Conservation (phyloP, 2,329 filamentous ascomycete species). For the Sarocladiaceae sp. region DNA sequence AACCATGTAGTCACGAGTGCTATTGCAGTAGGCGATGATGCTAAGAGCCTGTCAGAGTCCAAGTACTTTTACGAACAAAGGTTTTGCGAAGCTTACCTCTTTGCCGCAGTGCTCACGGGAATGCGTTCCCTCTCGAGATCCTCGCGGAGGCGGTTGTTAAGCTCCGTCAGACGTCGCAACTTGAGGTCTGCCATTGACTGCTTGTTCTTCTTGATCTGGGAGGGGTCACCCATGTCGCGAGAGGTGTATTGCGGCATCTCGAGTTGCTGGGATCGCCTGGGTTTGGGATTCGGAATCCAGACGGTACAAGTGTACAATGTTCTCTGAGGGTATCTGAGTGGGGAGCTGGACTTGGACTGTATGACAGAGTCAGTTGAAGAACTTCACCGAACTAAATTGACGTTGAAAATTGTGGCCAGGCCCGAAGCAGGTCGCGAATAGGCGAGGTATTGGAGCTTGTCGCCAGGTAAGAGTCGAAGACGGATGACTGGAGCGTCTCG, state of each 20-base stretch:
- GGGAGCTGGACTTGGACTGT: not conserved
- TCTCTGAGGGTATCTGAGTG: not conserved
- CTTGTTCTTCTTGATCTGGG: slow-evolving; percentile 84
- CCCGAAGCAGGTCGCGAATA: not conserved
- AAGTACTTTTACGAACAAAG: not conserved
- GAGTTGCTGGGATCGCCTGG: slow-evolving; percentile 18
- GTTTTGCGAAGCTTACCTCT: slow-evolving; percentile 57
- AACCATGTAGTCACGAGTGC: slow-evolving; percentile 98
- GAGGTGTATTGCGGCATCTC: slow-evolving; percentile 65
- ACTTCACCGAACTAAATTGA: not conserved
- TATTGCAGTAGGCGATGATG: slow-evolving; percentile 97
- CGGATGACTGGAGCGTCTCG: not conserved
- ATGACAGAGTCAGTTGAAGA: not conserved
- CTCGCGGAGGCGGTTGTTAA: slow-evolving; percentile 93
- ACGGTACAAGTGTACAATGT: slow-evolving; percentile 2
- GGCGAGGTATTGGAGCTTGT: too few species aligned
- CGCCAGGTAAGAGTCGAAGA: not conserved
- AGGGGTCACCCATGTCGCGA: slow-evolving; percentile 62
- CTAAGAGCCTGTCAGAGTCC: slow-evolving; percentile 40
- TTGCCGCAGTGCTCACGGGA: slow-evolving; percentile 89
- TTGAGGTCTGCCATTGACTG: slow-evolving; percentile 99
- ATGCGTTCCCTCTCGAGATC: slow-evolving; percentile 94
- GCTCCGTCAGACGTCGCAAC: slow-evolving; percentile 89
- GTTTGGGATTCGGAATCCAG: too few species aligned
- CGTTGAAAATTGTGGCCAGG: not conserved